Evolutionary conservation across 805 yeast genomes (phyloP).

Genomic region (Sugiyamaella mastotermitis): DNA sequence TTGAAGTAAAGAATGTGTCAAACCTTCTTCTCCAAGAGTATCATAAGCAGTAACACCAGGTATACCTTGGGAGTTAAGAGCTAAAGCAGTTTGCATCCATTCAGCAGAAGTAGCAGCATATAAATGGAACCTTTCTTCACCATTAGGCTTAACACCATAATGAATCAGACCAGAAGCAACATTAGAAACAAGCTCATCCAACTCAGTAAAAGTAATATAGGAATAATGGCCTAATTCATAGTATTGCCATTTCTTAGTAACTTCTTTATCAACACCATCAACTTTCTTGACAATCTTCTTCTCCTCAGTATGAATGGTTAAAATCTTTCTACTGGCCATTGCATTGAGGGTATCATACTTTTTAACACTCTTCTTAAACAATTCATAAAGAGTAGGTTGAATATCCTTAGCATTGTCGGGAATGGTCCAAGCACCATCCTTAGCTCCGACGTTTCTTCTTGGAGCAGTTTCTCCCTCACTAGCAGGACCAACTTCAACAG

Average conservation of each 20-base stretch:
- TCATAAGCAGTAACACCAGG: slow-evolving; percentile 95
- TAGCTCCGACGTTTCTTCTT: slow-evolving; percentile 29
- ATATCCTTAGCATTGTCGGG: slow-evolving; percentile 59
- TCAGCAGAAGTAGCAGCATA: slow-evolving; percentile 82
- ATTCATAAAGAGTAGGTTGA: slow-evolving; percentile 66
- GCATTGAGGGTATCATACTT: slow-evolving; percentile 48
- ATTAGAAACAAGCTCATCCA: slow-evolving; percentile 42
- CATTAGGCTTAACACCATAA: slow-evolving; percentile 61
- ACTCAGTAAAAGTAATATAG: slow-evolving; percentile 55
- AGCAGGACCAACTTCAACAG: slow-evolving; percentile 31
- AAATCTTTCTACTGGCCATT: slow-evolving; percentile 74
- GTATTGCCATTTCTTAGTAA: slow-evolving; percentile 82
- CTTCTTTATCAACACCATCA: slow-evolving; percentile 66
- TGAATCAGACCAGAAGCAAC: slow-evolving; percentile 72
- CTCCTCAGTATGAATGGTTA: slow-evolving; percentile 68
- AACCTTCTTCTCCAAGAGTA: slow-evolving; percentile 82
- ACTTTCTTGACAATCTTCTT: slow-evolving; percentile 68
- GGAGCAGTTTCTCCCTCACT: slow-evolving; percentile 32
- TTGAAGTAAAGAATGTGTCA: slow-evolving; percentile 73
- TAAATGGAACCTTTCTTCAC: slow-evolving; percentile 63
- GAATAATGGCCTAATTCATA: slow-evolving; percentile 74
- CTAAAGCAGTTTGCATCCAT: slow-evolving; percentile 87
- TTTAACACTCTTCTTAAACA: slow-evolving; percentile 53
- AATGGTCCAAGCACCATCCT: slow-evolving; percentile 39
- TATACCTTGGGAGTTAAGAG: slow-evolving; percentile 69